A percentile compares a stretch with the other conserved stretches of the same genome.
phyloP scores from a whole-genome alignment of 208 protist species.

The Trypanosoma cruzi region DNA sequence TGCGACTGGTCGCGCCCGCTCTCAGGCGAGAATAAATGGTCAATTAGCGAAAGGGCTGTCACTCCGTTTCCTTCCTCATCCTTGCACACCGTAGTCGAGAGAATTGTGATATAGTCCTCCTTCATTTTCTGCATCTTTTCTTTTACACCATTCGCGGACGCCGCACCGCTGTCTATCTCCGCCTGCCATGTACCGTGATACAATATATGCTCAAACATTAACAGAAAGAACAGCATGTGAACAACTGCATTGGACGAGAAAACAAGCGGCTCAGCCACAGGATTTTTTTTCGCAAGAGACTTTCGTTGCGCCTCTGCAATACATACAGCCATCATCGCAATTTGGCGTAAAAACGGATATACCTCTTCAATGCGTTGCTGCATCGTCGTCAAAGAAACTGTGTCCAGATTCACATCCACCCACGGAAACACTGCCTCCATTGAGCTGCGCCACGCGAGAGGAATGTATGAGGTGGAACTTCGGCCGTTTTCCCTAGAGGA shows the following conservation, averaged over 20 bases:
- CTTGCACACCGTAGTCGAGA: slow-evolving; percentile 27
- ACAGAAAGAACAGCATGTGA: slow-evolving; percentile 65
- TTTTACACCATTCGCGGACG: not conserved
- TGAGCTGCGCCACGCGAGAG: slow-evolving; percentile 61
- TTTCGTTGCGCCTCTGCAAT: slow-evolving; percentile 24
- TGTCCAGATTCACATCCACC: slow-evolving; percentile 49
- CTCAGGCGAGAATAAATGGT: slow-evolving; percentile 9
- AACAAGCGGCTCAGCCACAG: slow-evolving; percentile 10
- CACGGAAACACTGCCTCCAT: slow-evolving; percentile 52
- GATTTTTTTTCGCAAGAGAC: not conserved
- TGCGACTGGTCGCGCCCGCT: not conserved
- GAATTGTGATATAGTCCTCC: slow-evolving; percentile 40
- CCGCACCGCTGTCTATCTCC: slow-evolving; percentile 9
- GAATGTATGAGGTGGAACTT: slow-evolving; percentile 31
- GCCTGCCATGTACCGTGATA: slow-evolving; percentile 51
- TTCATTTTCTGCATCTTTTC: slow-evolving; percentile 35
- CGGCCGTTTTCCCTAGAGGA: not conserved
- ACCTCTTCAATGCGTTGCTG: slow-evolving; percentile 36
- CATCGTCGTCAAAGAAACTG: slow-evolving; percentile 28
- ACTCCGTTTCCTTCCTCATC: slow-evolving; percentile 28
- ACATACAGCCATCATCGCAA: slow-evolving; percentile 18
- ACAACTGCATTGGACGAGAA: slow-evolving; percentile 56
- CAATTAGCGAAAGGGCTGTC: slow-evolving; percentile 35
- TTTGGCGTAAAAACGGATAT: slow-evolving; percentile 29
- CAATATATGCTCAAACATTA: slow-evolving; percentile 73